Evolutionary conservation across 306 rosid genomes (phyloP).

Genomic region (Datisca glomerata): DNA sequence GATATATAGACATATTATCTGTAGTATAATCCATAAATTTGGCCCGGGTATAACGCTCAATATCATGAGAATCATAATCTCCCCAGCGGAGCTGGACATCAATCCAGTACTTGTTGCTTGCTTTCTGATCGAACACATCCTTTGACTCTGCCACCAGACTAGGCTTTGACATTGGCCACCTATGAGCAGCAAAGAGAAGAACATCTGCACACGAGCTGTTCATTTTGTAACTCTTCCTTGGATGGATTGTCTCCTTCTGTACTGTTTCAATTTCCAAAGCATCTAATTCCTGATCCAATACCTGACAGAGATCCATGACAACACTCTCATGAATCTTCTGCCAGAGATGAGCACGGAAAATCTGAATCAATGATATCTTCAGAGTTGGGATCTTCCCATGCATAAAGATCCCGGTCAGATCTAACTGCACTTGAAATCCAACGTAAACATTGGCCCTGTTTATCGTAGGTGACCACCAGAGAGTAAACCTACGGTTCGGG

Average conservation of each 20-base stretch:
- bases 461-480: slow-evolving; percentile 99
- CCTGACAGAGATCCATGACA: slow-evolving; percentile 99
- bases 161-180: slow-evolving; percentile 99
- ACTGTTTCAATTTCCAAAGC: slow-evolving; percentile 98
- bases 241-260: slow-evolving; percentile 98
- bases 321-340: slow-evolving; percentile 99
- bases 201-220: slow-evolving; percentile 98
- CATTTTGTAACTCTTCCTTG: slow-evolving; percentile 98
- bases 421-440: slow-evolving; percentile 98
- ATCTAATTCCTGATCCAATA: slow-evolving; percentile 96
- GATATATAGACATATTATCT: slow-evolving; percentile 97
- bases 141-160: slow-evolving; percentile 97
- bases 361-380: slow-evolving; percentile 95
- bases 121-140: slow-evolving; percentile 98
- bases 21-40: slow-evolving; percentile 98
- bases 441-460: slow-evolving; percentile 98
- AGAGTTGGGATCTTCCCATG: slow-evolving; percentile 97
- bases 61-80: slow-evolving; percentile 96
- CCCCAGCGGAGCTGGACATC: slow-evolving; percentile 99
- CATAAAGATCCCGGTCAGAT: slow-evolving; percentile 98
- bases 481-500: slow-evolving; percentile 97
- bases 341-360: slow-evolving; percentile 98
- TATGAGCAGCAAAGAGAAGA: slow-evolving; percentile 97
- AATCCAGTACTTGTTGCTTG: slow-evolving; percentile 97
- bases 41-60: slow-evolving; percentile 97